Evolutionary conservation across 768 basidiomycete species (phyloP).

Genomic region (Xerocomellus amylosporus): DNA sequence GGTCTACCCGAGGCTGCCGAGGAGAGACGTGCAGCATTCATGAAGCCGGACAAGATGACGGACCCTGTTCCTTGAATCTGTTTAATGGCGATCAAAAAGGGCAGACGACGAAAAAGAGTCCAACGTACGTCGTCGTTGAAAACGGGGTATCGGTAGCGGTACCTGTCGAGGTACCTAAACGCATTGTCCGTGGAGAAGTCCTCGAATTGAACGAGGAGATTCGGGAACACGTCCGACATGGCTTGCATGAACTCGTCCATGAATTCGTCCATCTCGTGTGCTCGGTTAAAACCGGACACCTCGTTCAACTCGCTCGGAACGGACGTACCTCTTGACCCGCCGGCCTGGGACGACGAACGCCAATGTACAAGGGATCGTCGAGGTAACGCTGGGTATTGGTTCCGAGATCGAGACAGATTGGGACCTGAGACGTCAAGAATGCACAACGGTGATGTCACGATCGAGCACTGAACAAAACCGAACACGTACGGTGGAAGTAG

Average conservation of each 20-base stretch:
- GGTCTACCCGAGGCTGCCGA: constrained; percentile 43
- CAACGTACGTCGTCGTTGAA: constrained; percentile 72
- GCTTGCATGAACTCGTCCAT: constrained; percentile 77
- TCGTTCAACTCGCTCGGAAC: background rate
- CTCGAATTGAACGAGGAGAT: constrained; percentile 69
- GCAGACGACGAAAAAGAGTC: background rate
- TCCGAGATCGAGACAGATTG: constrained; percentile 72
- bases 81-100: background rate
- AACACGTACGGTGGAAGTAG: constrained; percentile 41
- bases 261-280: constrained; percentile 59
- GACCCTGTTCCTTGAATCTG: constrained; percentile 73
- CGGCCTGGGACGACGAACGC: constrained; percentile 57
- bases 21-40: constrained; percentile 66
- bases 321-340: constrained; percentile 39
- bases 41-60: constrained; percentile 72
- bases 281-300: background rate
- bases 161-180: constrained; percentile 67
- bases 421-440: constrained; percentile 36
- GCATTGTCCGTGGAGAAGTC: constrained; percentile 80
- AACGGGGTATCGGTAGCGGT: constrained; percentile 53
- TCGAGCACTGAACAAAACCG: background rate
- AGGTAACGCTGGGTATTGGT: constrained; percentile 68
- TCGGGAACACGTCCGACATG: constrained; percentile 61
- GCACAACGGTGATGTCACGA: background rate
- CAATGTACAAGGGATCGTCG: constrained; percentile 74